Evolutionary conservation across 495 filamentous ascomycete genomes (phyloP), one percentile per base, ranked within the genome.

Genomic region (Annulohypoxylon moriforme): DNA sequence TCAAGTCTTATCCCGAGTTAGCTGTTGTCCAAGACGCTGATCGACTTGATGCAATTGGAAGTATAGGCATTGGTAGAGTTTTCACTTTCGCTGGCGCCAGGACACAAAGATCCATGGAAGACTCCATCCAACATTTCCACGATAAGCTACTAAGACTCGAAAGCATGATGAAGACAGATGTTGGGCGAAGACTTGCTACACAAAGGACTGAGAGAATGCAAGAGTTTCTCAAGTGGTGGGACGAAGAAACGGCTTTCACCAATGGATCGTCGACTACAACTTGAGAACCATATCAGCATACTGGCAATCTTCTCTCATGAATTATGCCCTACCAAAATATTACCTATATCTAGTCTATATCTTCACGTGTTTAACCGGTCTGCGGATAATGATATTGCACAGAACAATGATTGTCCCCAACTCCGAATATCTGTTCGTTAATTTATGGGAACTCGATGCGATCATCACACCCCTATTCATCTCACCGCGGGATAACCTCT

Each of bases 1-100:
- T 96, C 11, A 71, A 76, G 4, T 60, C 82, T 34, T 81, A 91
- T 75, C 92, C 90, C 0, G 94, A 97, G 79, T 81, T 97, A 5
- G 93, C 85, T 0, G 86, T 96, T 47, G 94, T 97, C 11, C 94
- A 97, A 79, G 94, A 97, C 79, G 94, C 94, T 1, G 94, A 97
- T 81, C 85, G 94, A 8, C 81, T 97, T 40, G 94, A 97, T 84
- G 93, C 94, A 2, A 87, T 97, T 71, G 94, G 94, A 1, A 93
- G 92, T 0, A 85, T 97, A 53, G 94, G 94, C 2, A 88, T 97
- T 60, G 94, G 87, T 2, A 78, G 94, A 42, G 85, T 87, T 47
- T 97, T 97, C 78, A 90, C 92, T 2, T 97, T 88, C 76, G 85
- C 89, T 0, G 93, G 89, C 0, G 90, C 89, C 7, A 89, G 86